These are phyloP conservation scores for Quercus phellos DNA, from an alignment of 331 rosid species.

Conservation along the genomic window DNA sequence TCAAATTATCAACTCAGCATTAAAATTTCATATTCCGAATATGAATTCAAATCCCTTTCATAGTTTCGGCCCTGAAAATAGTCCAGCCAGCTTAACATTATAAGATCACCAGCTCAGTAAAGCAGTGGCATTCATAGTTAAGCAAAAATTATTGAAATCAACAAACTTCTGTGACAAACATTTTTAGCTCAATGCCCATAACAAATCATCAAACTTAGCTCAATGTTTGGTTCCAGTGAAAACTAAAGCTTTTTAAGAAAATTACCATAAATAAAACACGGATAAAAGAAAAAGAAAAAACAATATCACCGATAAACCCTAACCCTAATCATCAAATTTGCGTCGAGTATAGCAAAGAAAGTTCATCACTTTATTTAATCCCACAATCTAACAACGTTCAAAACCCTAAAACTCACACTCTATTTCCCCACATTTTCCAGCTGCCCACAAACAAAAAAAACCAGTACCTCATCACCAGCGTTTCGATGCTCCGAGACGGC, in stretches of 20 bases:
- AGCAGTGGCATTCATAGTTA: not conserved
- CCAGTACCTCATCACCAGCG: conserved; percentile 70
- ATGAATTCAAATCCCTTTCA: not conserved
- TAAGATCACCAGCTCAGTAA: not conserved
- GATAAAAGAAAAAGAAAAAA: too few species aligned
- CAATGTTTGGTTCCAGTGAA: not conserved
- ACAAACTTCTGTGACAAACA: too few species aligned
- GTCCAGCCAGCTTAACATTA: not conserved
- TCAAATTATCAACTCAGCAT: not conserved
- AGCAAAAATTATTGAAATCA: not conserved
- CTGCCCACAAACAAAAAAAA: conserved; percentile 7
- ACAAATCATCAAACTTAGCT: not conserved
- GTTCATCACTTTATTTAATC: not conserved
- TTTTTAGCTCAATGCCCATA: not conserved
- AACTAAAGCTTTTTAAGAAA: not conserved
- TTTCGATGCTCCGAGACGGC: conserved; percentile 74
- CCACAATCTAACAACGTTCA: not conserved
- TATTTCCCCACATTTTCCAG: not conserved
- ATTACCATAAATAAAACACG: not conserved
- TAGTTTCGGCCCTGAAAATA: not conserved
- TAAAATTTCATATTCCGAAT: not conserved
- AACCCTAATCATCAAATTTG: conserved; percentile 8
- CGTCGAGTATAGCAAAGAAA: not conserved
- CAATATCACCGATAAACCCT: conserved; percentile 16
- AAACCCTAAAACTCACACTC: not conserved